Conservation (phyloP, 352 stramenopile genomes). For the Phytophthora sp. region DNA sequence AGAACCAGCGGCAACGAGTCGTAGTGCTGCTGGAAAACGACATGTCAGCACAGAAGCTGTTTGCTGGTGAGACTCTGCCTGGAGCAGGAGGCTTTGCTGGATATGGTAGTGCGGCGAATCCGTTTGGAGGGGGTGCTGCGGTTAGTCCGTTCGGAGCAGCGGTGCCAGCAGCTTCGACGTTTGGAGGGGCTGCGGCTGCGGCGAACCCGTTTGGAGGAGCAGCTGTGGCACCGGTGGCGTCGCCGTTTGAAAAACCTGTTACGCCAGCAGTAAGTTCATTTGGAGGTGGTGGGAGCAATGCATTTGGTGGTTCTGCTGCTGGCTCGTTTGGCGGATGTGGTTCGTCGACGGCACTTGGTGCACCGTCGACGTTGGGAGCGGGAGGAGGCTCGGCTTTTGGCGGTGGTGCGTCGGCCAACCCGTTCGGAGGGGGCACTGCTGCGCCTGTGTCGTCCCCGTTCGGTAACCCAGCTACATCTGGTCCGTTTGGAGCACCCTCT, state of each 20-base stretch:
- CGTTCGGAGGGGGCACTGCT: constrained; percentile 34
- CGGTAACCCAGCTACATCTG: constrained; percentile 24
- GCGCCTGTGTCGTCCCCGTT: constrained; percentile 34
- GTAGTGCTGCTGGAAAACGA: constrained; percentile 55
- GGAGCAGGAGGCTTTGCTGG: constrained; percentile 24
- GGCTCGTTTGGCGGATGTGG: constrained; percentile 44
- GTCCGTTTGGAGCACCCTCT: constrained; percentile 40
- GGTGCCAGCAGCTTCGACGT: constrained; percentile 26
- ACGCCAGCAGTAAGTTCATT: constrained; percentile 39
- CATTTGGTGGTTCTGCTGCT: constrained; percentile 30
- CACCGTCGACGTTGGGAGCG: constrained; percentile 28
- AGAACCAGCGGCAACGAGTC: constrained; percentile 57
- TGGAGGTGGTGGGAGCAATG: constrained; percentile 25
- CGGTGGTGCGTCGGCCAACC: constrained; percentile 18
- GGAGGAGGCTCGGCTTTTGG: constrained; percentile 29
- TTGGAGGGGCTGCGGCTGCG: constrained; percentile 26
- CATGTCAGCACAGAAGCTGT: constrained; percentile 58
- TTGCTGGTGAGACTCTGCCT: constrained; percentile 54
- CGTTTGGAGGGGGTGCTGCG: constrained; percentile 29
- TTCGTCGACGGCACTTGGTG: constrained; percentile 35
- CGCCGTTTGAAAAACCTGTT: constrained; percentile 28
- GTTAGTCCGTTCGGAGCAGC: constrained; percentile 29
- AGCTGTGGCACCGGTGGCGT: constrained; percentile 12
- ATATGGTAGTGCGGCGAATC: constrained; percentile 20
- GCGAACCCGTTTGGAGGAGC: constrained; percentile 32